phyloP scores from a whole-genome alignment of 139 green algal genomes.

The Yamagishiella unicocca region DNA sequence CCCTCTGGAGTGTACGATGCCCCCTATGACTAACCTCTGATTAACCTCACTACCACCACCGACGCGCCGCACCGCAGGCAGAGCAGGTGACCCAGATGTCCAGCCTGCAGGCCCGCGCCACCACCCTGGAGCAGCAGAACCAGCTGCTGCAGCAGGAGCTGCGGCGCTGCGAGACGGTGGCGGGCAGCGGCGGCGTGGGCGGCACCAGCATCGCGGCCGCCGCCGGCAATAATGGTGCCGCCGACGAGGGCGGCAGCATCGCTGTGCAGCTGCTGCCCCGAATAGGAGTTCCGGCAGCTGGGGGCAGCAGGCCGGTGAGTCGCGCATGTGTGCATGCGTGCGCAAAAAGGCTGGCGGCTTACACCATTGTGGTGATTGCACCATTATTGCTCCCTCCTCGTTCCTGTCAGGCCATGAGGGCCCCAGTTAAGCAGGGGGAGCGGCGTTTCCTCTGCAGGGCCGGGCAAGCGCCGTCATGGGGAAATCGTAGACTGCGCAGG shows the following conservation, averaged over 20 bases:
- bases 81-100: constrained; percentile 47
- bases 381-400: not conserved
- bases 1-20: no score
- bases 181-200: not conserved
- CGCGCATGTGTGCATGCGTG: not conserved
- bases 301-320: constrained; percentile 30
- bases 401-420: not conserved
- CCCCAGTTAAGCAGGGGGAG: not conserved
- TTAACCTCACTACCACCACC: no score
- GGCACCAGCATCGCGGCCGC: not conserved
- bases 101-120: constrained; percentile 4
- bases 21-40: no score
- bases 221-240: not conserved
- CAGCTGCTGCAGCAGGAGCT: constrained; percentile 41
- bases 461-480: not conserved
- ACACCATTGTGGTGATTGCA: no score
- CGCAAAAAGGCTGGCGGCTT: no score
- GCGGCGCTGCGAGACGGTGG: not conserved
- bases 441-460: not conserved
- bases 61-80: not conserved
- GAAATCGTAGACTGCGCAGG: not conserved
- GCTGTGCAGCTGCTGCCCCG: constrained; percentile 33
- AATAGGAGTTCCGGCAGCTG: constrained; percentile 8
- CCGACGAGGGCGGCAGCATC: not conserved
- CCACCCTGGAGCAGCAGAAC: constrained; percentile 39